These are phyloP conservation scores for Epichloe scottii DNA, from an alignment of 2,329 filamentous ascomycete genomes.

Conservation along the genomic window DNA sequence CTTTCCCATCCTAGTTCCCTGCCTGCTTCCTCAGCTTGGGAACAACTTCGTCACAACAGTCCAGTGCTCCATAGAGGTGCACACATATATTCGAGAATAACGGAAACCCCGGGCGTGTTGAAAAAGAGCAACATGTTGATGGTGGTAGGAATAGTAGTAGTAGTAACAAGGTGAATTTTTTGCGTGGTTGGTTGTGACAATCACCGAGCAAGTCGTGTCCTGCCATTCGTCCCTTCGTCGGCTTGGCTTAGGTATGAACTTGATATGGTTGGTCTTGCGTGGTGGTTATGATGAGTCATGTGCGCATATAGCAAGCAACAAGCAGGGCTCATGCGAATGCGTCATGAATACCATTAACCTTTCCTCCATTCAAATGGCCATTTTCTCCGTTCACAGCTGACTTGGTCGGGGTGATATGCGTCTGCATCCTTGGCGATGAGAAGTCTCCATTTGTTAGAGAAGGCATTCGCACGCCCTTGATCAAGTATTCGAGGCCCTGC, in stretches of 20 bases:
- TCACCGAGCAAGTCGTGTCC: background rate
- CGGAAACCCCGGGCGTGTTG: background rate
- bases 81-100: background rate
- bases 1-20: background rate
- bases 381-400: conserved; percentile 20
- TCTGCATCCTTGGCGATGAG: conserved; percentile 31
- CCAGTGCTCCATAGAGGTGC: background rate
- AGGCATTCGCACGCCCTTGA: conserved; percentile 32
- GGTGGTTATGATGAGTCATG: background rate
- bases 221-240: background rate
- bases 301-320: background rate
- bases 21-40: background rate
- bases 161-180: background rate
- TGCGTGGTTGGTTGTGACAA: background rate
- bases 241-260: background rate
- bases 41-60: background rate
- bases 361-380: conserved; percentile 13
- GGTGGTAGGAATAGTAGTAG: conserved; percentile 5
- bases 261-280: background rate
- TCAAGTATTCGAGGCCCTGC: conserved; percentile 43
- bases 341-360: conserved; percentile 20
- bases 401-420: conserved; percentile 14
- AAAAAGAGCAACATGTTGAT: background rate
- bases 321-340: conserved; percentile 1
- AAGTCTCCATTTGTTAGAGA: conserved; percentile 34